Conservation (phyloP, 1,284 basidiomycete species). For the Leucoagaricus sp. region DNA sequence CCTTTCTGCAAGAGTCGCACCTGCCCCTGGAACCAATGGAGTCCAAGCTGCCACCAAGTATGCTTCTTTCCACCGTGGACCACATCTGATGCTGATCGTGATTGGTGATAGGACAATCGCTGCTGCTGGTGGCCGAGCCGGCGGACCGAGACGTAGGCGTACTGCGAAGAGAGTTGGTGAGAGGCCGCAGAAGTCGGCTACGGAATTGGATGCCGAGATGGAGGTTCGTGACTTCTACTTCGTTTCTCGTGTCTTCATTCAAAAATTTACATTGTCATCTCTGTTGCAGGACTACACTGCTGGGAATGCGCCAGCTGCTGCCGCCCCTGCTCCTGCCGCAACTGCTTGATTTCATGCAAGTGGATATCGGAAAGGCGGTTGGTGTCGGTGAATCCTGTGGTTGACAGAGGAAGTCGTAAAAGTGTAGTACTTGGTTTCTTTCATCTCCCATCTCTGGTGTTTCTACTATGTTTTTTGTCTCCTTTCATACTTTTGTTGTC, state of each 20-base stretch:
- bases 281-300: slow-evolving; percentile 65
- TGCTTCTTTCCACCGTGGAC: slow-evolving; percentile 28
- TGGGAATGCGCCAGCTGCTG: slow-evolving; percentile 49
- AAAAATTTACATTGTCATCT: slow-evolving; percentile 4
- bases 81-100: slow-evolving; percentile 27
- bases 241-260: background rate
- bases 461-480: background rate
- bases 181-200: slow-evolving; percentile 64
- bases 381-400: too few relatives aligned
- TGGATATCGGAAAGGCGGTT: too few relatives aligned
- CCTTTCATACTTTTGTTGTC: background rate
- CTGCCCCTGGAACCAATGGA: slow-evolving; percentile 39
- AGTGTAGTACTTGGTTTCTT: background rate
- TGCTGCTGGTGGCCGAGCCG: slow-evolving; percentile 27
- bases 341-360: slow-evolving; percentile 4
- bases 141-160: slow-evolving; percentile 25
- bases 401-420: background rate
- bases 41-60: slow-evolving; percentile 36
- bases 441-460: background rate
- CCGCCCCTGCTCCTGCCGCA: slow-evolving; percentile 22
- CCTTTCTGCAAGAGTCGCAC: slow-evolving; percentile 71
- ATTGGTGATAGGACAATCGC: slow-evolving; percentile 28
- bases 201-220: slow-evolving; percentile 84
- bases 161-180: slow-evolving; percentile 71
- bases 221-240: slow-evolving; percentile 67